Evolutionary conservation across 2,329 filamentous ascomycete genomes (phyloP).

Genomic region (Aureobasidium vineae): DNA sequence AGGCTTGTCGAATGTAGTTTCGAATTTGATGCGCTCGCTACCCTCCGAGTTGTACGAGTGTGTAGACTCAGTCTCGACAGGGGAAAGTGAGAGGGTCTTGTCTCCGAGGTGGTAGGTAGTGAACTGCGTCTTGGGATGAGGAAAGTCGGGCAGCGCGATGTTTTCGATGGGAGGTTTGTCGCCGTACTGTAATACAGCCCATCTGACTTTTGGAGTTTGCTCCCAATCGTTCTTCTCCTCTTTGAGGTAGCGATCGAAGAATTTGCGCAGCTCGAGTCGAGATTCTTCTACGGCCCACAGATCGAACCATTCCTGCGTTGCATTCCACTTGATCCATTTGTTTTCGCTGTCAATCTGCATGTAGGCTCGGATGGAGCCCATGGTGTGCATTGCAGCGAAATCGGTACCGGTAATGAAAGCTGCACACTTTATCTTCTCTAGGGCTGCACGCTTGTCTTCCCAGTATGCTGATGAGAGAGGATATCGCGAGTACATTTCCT

Average conservation of each 20-base stretch:
- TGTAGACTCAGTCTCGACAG: constrained; percentile 17
- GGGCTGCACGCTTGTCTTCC: constrained; percentile 33
- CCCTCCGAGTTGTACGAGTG: constrained; percentile 39
- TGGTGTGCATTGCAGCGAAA: constrained; percentile 31
- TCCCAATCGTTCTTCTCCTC: constrained; percentile 49
- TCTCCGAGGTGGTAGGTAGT: constrained; percentile 25
- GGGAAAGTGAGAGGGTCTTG: constrained; percentile 21
- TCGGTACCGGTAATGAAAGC: constrained; percentile 33
- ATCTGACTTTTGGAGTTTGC: constrained; percentile 48
- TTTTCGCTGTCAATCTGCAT: constrained; percentile 41
- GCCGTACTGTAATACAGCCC: constrained; percentile 43
- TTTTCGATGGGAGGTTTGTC: constrained; percentile 37
- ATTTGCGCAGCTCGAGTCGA: constrained; percentile 43
- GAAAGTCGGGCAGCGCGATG: constrained; percentile 39
- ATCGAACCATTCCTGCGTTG: constrained; percentile 50
- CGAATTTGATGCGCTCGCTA: constrained; percentile 37
- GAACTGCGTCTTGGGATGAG: constrained; percentile 21
- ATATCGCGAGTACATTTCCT: constrained; percentile 30
- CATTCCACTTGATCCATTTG: constrained; percentile 48
- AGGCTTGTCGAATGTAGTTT: constrained; percentile 41
- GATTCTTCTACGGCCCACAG: constrained; percentile 41
- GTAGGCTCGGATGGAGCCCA: constrained; percentile 39
- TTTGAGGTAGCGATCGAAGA: constrained; percentile 51
- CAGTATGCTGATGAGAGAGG: constrained; percentile 32
- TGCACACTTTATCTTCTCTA: constrained; percentile 33